phyloP scores from a whole-genome alignment of 176 grass and related monocot species.

The Aechmea fasciata region DNA sequence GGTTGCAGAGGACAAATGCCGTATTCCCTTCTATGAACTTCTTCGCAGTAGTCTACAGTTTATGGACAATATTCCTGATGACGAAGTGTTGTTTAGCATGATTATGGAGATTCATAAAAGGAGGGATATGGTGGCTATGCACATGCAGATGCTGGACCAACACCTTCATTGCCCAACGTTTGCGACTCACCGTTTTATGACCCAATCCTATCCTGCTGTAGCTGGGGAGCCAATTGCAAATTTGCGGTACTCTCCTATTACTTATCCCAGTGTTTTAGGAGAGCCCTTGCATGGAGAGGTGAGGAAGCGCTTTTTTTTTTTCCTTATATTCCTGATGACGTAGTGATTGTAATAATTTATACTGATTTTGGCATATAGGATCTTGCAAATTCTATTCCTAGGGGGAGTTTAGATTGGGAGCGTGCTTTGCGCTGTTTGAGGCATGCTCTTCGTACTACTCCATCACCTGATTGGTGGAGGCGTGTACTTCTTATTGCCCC shows the following conservation, averaged over 20 bases:
- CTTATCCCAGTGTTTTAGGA: slow-evolving; percentile 90
- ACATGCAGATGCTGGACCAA: slow-evolving; percentile 99
- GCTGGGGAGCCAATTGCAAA: slow-evolving; percentile 77
- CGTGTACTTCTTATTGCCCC: slow-evolving; percentile 90
- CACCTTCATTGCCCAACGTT: slow-evolving; percentile 96
- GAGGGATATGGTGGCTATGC: slow-evolving; percentile 97
- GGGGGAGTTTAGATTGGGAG: slow-evolving; percentile 91
- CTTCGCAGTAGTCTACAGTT: slow-evolving; percentile 74
- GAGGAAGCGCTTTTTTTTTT: slow-evolving; percentile 17
- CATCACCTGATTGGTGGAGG: slow-evolving; percentile 99
- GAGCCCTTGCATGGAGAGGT: slow-evolving; percentile 98
- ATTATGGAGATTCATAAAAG: slow-evolving; percentile 97
- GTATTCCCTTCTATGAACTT: slow-evolving; percentile 95
- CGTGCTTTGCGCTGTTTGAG: slow-evolving; percentile 88
- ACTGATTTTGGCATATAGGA: slow-evolving; percentile 44
- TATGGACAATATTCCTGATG: slow-evolving; percentile 92
- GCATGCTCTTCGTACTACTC: slow-evolving; percentile 87
- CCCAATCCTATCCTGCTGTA: slow-evolving; percentile 56
- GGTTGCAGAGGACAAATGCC: slow-evolving; percentile 73
- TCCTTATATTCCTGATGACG: too few species aligned
- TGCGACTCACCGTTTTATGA: slow-evolving; percentile 56
- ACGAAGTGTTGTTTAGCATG: slow-evolving; percentile 81
- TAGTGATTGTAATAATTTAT: slow-evolving; percentile 5
- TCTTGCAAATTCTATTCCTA: slow-evolving; percentile 83
- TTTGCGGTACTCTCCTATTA: slow-evolving; percentile 91